Conservation (phyloP, 495 filamentous ascomycete genomes). For the Glonium stellatum region DNA sequence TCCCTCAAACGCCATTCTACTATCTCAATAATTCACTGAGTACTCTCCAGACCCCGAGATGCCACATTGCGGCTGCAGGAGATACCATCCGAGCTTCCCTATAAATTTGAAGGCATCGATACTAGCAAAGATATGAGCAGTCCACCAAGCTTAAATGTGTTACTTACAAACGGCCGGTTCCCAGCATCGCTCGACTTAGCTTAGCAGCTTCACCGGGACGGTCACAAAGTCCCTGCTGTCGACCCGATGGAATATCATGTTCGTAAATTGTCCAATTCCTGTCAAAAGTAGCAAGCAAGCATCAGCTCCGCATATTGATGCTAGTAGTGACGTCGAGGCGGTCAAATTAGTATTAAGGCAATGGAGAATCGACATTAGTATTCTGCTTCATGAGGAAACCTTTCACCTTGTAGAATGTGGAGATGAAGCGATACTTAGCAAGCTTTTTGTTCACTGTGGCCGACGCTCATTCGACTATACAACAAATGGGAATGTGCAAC, state of each 20-base stretch:
- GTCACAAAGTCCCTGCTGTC: conserved; percentile 30
- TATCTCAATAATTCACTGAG: no score
- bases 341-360: conserved; percentile 22
- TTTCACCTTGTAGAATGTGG: conserved; percentile 29
- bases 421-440: conserved; percentile 11
- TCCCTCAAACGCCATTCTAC: no score
- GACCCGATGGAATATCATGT: conserved; percentile 38
- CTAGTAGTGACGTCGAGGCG: conserved; percentile 24
- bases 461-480: conserved; percentile 25
- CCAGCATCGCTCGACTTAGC: conserved; percentile 35
- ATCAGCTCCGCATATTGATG: conserved; percentile 28
- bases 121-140: no score
- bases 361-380: conserved; percentile 30
- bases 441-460: conserved; percentile 27
- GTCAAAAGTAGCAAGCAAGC: conserved; percentile 24
- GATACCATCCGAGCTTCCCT: no score
- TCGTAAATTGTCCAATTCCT: conserved; percentile 30
- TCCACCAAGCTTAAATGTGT: conserved; percentile 33
- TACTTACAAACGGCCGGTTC: conserved; percentile 38
- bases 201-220: conserved; percentile 29
- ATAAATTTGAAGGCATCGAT: no score
- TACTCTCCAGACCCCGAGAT: no score
- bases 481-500: conserved; percentile 32
- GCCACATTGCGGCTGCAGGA: no score
- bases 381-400: conserved; percentile 35